Base-by-base conservation (phyloP, 805 yeast species). In the Yarrowia sp. region DNA sequence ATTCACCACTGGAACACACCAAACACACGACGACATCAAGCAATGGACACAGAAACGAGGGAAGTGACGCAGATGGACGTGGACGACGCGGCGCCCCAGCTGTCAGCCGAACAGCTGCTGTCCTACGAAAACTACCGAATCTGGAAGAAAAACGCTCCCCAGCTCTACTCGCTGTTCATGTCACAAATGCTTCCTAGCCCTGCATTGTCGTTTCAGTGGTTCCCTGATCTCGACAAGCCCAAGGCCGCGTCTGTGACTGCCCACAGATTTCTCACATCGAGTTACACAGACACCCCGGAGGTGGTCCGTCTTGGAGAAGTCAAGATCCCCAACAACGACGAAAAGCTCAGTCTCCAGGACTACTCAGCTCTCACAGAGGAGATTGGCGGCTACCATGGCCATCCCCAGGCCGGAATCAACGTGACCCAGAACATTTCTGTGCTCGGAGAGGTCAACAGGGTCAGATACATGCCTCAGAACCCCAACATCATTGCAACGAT, bases 391-490 rank as follows among this genome's bases (percentile, higher is more conserved):
- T 40, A 59, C 42, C 65, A 59, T 42, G 65, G 65, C 2, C 65
- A 59, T 8, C 65, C 50, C 7, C 45, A 45, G n/a, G 67, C 68
- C 15, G 78, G 82, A 66, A 75, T 84, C 19, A 76, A 77, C 50
- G 76, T 82, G 41, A 71, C 82, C 5, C 96, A 90, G 77, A 83
- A 84, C 55, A 87, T 90, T n/a, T 82, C 84, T 42, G 92, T 87
- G 72, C 76, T 79, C 1, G 92, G 91, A 1, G 95, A 89, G 71
- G 88, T 92, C 69, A 91, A 91, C 75, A 84, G 85, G 70, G 87
- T 90, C 0, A 82, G 89, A 45, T 86, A 85, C 73, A 85, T 90
- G 87, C 97, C 97, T 0, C 94, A 89, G 72, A 93, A 93, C 74
- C 95, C 95, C 1, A 95, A 92, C 74, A 74, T 93, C 5, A 82